These are phyloP conservation scores for Coniochaeta sp. DNA, from an alignment of 2,329 filamentous ascomycete genomes.

Conservation along the genomic window DNA sequence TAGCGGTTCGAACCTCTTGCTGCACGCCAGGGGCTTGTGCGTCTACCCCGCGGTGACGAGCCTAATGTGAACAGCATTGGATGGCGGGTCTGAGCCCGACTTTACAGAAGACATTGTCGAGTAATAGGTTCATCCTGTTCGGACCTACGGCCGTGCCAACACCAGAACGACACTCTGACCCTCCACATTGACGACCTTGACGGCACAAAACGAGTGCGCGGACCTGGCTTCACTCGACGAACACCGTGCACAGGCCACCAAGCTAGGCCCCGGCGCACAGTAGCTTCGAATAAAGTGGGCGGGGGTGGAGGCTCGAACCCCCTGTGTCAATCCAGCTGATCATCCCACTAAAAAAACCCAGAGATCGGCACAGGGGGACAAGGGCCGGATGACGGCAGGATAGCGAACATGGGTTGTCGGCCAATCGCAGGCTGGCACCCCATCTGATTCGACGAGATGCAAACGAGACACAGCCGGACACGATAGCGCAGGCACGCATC, in stretches of 20 bases:
- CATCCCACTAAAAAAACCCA: not conserved
- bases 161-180: not conserved
- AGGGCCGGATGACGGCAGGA: not conserved
- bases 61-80: too few relatives aligned
- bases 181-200: too few relatives aligned
- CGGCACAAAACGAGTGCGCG: not conserved
- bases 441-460: not conserved
- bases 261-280: not conserved
- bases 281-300: not conserved
- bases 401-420: not conserved
- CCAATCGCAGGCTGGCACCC: not conserved
- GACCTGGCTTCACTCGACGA: not conserved
- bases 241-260: not conserved
- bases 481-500: not conserved
- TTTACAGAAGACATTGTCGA: too few relatives aligned
- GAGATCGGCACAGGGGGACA: slow-evolving; percentile 1
- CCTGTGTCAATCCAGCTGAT: slow-evolving; percentile 1
- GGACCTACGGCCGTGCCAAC: not conserved
- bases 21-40: not conserved
- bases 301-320: not conserved
- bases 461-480: not conserved
- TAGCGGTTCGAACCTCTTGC: not conserved
- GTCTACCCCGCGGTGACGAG: not conserved
- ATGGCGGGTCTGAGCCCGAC: not conserved
- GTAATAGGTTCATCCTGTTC: too few relatives aligned